A percentile compares a stretch with the other conserved stretches of the same genome.
Evolutionary conservation across 768 basidiomycete genomes (phyloP).

Genomic region (Gymnopilus dilepis): DNA sequence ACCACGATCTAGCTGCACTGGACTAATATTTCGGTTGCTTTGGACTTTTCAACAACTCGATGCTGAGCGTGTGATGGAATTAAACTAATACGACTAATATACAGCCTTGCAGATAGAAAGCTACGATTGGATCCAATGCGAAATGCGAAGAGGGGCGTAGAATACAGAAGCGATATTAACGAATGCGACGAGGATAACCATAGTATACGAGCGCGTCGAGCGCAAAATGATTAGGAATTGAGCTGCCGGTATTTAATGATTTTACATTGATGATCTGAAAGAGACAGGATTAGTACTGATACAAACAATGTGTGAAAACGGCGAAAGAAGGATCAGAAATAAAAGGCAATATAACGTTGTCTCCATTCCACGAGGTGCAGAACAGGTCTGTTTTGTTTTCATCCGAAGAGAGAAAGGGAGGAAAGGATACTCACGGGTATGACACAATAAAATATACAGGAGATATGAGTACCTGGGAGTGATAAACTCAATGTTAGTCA

Average conservation of each 20-base stretch:
- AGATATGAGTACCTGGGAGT: constrained; percentile 18
- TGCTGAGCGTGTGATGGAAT: not conserved
- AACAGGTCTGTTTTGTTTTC: constrained; percentile 71
- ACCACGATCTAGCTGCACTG: not conserved
- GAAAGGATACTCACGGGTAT: constrained; percentile 41
- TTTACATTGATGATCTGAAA: constrained; percentile 4
- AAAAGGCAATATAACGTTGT: constrained; percentile 62
- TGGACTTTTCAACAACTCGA: too few species aligned
- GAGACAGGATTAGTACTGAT: not conserved
- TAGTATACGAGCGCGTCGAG: not conserved
- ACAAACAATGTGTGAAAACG: not conserved
- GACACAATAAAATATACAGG: constrained; percentile 16
- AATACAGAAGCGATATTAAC: not conserved
- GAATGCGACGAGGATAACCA: not conserved
- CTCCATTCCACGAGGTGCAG: constrained; percentile 66
- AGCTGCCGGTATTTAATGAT: not conserved
- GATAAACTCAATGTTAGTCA: constrained; percentile 19
- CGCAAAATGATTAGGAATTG: not conserved
- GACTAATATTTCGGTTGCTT: not conserved
- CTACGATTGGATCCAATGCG: not conserved
- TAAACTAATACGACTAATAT: not conserved
- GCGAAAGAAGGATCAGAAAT: constrained; percentile 36
- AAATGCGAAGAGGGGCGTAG: not conserved
- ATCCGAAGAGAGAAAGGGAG: constrained; percentile 40
- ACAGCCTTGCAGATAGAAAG: not conserved